Evolutionary conservation across 495 filamentous ascomycete genomes (phyloP).

Genomic region (Penicillium manginii): DNA sequence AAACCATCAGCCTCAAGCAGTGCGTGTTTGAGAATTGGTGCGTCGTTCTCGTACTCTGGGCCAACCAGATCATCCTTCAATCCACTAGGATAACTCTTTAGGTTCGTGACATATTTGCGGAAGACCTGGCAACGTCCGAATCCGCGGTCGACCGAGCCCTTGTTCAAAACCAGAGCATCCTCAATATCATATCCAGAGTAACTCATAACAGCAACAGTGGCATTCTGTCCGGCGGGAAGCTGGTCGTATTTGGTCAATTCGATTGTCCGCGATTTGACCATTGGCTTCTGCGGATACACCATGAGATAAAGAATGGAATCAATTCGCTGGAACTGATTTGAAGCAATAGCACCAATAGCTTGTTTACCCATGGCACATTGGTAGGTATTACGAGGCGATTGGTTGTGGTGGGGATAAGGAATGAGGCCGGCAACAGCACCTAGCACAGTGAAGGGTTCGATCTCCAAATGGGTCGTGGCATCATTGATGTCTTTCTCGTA

Average conservation of each 20-base stretch:
- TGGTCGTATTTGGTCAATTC: slow-evolving; percentile 98
- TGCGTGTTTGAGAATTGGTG: slow-evolving; percentile 70
- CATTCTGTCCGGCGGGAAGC: slow-evolving; percentile 93
- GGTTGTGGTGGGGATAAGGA: slow-evolving; percentile 98
- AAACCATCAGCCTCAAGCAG: slow-evolving; percentile 80
- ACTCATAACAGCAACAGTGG: slow-evolving; percentile 97
- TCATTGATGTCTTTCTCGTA: slow-evolving; percentile 80
- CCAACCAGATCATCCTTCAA: slow-evolving; percentile 72
- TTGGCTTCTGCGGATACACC: slow-evolving; percentile 96
- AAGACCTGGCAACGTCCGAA: slow-evolving; percentile 97
- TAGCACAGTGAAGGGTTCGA: slow-evolving; percentile 96
- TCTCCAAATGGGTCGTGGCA: slow-evolving; percentile 90
- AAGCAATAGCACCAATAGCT: slow-evolving; percentile 96
- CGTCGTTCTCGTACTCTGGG: slow-evolving; percentile 60
- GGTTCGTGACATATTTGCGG: slow-evolving; percentile 76
- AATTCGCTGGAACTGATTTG: slow-evolving; percentile 95
- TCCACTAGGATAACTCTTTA: slow-evolving; percentile 82
- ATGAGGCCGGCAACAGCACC: slow-evolving; percentile 97
- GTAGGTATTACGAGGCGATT: slow-evolving; percentile 98
- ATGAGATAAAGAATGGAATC: slow-evolving; percentile 95
- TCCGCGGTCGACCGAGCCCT: slow-evolving; percentile 88
- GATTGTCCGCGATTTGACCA: slow-evolving; percentile 96
- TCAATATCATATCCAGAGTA: slow-evolving; percentile 99
- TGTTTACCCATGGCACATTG: slow-evolving; percentile 99
- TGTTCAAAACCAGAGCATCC: slow-evolving; percentile 96